Base-by-base conservation (phyloP, 2,329 filamentous ascomycete genomes). In the Aspergillus luchuensis region DNA sequence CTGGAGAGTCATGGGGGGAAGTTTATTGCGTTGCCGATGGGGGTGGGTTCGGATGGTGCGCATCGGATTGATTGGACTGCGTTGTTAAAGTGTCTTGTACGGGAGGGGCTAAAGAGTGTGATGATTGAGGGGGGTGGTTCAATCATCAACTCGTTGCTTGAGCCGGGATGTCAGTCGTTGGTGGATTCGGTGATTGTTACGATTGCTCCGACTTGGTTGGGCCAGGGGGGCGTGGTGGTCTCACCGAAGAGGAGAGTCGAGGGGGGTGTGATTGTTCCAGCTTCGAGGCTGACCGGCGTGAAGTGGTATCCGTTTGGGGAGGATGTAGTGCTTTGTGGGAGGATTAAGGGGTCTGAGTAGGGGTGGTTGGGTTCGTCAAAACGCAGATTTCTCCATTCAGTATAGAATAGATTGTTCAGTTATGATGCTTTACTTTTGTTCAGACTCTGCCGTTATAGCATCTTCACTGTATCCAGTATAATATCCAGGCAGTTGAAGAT, bases 51-150 rank as follows among this genome's bases (percentile, higher is more conserved):
- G 4, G 54, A 55, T 13, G 63, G 66, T 3, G 61, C 61, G 7
- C 64, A 68, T 38, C 58, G 57, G 5, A 68, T 77, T 61, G 74
- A 81, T 30, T 96, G 91, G 91, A 71, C 68, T 1, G 79, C 81
- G 30, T 80, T 95, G 4, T 76, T 95, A 15, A 71, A 72, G 13
- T 76, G 78, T 2, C 73, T 96, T 28, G 74, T 70, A 19, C 69
- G 67, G 1, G 80, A 89, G 66, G 87, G 87, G 1, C 75, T 96
- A 17, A 71, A 73, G 43, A 96, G 91, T 72, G 81, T 97, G 56
- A 97, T 97, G 94, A 83, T 97, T 43, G 94, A 97, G 72, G 93
- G 94, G 0, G 94, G 93, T 3, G 92, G 85, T 0, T 79, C 81
- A 13, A 86, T 97, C 30, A 96, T 97, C 72, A 95, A 95, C 70